phyloP scores from a whole-genome alignment of 1,284 basidiomycete genomes.

The Moniliophthora roreri region DNA sequence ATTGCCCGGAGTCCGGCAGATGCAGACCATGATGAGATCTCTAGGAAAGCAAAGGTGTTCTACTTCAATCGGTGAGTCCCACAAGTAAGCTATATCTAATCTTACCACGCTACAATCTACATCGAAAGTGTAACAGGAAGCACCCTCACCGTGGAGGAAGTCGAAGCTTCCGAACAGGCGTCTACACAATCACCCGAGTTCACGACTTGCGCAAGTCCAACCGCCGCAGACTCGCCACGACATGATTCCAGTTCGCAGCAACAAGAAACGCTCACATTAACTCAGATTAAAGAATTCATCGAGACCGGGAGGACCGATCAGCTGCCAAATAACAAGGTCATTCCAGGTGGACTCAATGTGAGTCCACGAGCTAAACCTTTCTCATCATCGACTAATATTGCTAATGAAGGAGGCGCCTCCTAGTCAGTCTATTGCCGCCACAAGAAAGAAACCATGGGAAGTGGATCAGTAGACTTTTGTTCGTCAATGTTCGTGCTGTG shows the following conservation, averaged over 20 bases:
- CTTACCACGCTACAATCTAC: constrained; percentile 8
- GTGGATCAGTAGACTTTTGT: too few relatives aligned
- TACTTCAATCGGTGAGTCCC: constrained; percentile 67
- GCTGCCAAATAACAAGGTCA: constrained; percentile 75
- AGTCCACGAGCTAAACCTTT: constrained; percentile 20
- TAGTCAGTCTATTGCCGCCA: neutral
- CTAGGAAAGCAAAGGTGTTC: constrained; percentile 59
- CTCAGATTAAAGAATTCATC: constrained; percentile 67
- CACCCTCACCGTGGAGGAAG: constrained; percentile 39
- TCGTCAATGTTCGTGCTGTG: neutral
- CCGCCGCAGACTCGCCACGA: neutral
- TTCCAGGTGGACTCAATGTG: constrained; percentile 65
- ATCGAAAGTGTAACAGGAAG: constrained; percentile 37
- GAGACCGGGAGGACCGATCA: constrained; percentile 66
- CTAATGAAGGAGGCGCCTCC: constrained; percentile 44
- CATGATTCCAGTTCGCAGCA: too few relatives aligned
- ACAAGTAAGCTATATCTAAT: constrained; percentile 4
- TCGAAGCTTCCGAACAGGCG: constrained; percentile 28
- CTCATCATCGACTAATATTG: constrained; percentile 8
- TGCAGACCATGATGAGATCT: constrained; percentile 36
- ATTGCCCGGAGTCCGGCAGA: constrained; percentile 40
- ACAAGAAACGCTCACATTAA: constrained; percentile 53
- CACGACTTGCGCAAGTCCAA: neutral
- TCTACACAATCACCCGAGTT: constrained; percentile 1
- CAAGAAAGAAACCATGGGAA: constrained; percentile 17